A percentile compares a stretch with the other conserved stretches of the same genome.
Conservation (phyloP, 2,329 filamentous ascomycete genomes). For the Cladosporium sp. region DNA sequence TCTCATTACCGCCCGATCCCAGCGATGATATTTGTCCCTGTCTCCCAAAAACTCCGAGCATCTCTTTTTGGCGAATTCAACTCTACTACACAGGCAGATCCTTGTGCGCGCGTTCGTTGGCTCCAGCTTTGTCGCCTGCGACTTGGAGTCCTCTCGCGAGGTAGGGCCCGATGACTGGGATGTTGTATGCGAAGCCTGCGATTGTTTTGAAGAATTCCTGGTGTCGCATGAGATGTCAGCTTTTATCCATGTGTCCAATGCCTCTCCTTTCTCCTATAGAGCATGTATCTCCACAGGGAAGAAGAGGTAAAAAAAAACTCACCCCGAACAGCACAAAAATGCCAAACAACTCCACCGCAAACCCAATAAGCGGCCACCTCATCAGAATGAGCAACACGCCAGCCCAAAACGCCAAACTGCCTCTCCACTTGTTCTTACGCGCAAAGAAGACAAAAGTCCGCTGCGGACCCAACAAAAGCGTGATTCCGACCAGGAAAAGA, state of each 20-base stretch:
- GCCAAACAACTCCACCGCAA: conserved; percentile 85
- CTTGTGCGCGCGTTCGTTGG: conserved; percentile 62
- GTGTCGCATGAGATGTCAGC: conserved; percentile 7
- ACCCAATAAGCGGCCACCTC: conserved; percentile 87
- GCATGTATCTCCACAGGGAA: neutral
- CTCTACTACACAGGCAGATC: conserved; percentile 71
- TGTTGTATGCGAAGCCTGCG: conserved; percentile 74
- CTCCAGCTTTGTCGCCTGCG: conserved; percentile 62
- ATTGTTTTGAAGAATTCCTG: conserved; percentile 54
- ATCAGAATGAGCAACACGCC: conserved; percentile 83
- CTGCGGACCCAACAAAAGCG: conserved; percentile 86
- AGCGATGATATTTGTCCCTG: too few species aligned
- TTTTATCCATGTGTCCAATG: neutral
- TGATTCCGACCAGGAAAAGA: conserved; percentile 94
- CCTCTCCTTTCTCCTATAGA: neutral
- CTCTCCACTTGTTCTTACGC: conserved; percentile 84
- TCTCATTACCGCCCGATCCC: too few species aligned
- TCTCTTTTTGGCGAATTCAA: neutral
- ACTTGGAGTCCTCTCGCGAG: conserved; percentile 70
- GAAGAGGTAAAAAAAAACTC: conserved; percentile 5
- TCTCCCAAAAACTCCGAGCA: too few species aligned
- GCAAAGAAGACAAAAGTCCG: conserved; percentile 95
- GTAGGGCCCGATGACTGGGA: conserved; percentile 83
- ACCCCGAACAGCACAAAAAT: conserved; percentile 84
- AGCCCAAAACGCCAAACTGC: conserved; percentile 78